Evolutionary conservation across 768 basidiomycete species (phyloP).

Genomic region (Tylopilus felleus): DNA sequence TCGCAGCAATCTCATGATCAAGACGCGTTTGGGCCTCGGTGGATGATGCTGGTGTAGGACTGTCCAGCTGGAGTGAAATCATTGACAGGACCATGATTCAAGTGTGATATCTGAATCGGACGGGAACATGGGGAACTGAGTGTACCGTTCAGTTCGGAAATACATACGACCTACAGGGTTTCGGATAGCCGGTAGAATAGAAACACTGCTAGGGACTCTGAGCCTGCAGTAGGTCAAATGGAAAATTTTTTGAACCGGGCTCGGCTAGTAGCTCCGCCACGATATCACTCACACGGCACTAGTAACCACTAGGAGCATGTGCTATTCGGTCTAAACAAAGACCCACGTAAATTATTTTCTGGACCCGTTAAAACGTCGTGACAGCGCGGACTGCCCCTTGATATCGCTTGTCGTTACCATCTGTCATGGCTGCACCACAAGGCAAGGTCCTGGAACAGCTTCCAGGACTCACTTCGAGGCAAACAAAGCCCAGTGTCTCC

Average conservation of each 20-base stretch:
- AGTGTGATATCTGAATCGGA: background rate
- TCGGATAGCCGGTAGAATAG: background rate
- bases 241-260: background rate
- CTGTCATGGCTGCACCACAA: conserved; percentile 14
- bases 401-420: too few relatives aligned
- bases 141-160: background rate
- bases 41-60: background rate
- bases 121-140: background rate
- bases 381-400: too few relatives aligned
- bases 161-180: background rate
- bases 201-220: background rate
- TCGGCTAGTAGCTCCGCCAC: too few relatives aligned
- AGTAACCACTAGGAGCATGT: too few relatives aligned
- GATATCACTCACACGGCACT: too few relatives aligned
- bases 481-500: background rate
- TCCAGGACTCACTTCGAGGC: conserved; percentile 10
- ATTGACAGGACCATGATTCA: background rate
- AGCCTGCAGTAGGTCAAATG: background rate
- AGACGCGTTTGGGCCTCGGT: conserved; percentile 8
- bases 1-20: conserved; percentile 16
- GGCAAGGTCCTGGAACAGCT: conserved; percentile 9
- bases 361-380: too few relatives aligned
- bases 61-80: background rate
- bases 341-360: too few relatives aligned
- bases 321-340: too few relatives aligned